phyloP scores from a whole-genome alignment of 2,329 filamentous ascomycete genomes.

The Talaromyces sp. region DNA sequence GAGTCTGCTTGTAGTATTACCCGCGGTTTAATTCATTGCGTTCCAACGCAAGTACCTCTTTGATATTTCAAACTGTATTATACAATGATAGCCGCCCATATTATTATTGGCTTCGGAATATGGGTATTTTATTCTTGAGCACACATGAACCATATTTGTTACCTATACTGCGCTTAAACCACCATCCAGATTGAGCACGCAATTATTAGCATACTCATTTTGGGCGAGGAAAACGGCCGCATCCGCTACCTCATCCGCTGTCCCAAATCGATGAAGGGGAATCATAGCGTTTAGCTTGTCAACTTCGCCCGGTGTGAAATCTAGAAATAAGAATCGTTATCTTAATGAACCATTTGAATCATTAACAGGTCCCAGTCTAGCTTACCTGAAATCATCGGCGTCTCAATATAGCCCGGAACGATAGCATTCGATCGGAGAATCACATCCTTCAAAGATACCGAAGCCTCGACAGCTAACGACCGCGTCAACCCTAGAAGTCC shows the following conservation, averaged over 20 bases:
- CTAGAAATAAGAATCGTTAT: slow-evolving; percentile 31
- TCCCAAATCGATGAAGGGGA: slow-evolving; percentile 68
- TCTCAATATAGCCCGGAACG: slow-evolving; percentile 80
- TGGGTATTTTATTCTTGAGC: no score
- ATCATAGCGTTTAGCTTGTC: slow-evolving; percentile 52
- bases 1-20: no score
- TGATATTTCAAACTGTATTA: no score
- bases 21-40: no score
- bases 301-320: slow-evolving; percentile 42
- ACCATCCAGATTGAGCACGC: slow-evolving; percentile 81
- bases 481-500: slow-evolving; percentile 67
- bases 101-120: no score
- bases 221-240: slow-evolving; percentile 75
- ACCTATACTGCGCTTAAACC: slow-evolving; percentile 72
- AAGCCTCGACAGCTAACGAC: slow-evolving; percentile 38
- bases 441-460: slow-evolving; percentile 60
- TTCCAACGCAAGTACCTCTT: no score
- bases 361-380: not conserved
- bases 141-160: no score
- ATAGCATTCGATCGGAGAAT: slow-evolving; percentile 77
- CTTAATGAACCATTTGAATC: not conserved
- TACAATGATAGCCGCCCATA: no score
- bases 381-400: slow-evolving; percentile 74
- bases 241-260: slow-evolving; percentile 73
- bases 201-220: slow-evolving; percentile 85